Evolutionary conservation across 2,329 filamentous ascomycete genomes (phyloP), one percentile per base, ranked within the genome.

Genomic region (Cadophora luteo-olivacea): DNA sequence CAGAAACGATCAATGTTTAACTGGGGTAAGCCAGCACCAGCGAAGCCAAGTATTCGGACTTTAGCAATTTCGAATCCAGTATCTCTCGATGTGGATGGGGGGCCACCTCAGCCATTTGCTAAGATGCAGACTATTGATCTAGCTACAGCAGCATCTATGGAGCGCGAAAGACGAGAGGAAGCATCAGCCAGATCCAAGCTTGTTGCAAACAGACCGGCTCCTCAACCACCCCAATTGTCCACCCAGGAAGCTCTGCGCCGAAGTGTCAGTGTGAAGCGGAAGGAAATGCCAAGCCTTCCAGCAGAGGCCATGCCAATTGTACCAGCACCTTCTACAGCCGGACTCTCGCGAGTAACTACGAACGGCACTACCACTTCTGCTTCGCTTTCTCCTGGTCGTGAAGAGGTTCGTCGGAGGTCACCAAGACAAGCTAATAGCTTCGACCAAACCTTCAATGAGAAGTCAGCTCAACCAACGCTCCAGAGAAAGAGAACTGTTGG

Each of bases 91-190:
- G 54, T 48, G 4, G 61, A 70, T 36, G 60, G 64, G 49, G 45
- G 58, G 36, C 7, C 45, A 19, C 29, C 69, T 14, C 69, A 73
- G 33, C 71, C 72, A 12, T 77, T 77, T 55, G 67, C 75, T 14
- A 72, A 70, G 66, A 76, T 79, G n/a, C 72, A 70, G 33, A 78
- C 77, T 1, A 74, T 78, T 29, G 77, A 78, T 67, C 72, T 79
- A 49, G 70, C 72, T 29, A 76, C 75, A 14, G 77, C 77, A 2
- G 72, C 73, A 61, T 66, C 57, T 19, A 78, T 76, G 54, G 77
- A 79, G 61, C 71, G 75, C 8, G 71, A 75, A 60, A 70, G 77
- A 32, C 72, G 77, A 48, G 72, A 75, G 54, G 74, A 51, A 38
- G 73, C 72, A 19, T 65, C 67, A 24, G 73, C 69, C 3, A 74